Base-by-base conservation (phyloP, 106 monocot genomes). In the Alisma plantagoaquatica region DNA sequence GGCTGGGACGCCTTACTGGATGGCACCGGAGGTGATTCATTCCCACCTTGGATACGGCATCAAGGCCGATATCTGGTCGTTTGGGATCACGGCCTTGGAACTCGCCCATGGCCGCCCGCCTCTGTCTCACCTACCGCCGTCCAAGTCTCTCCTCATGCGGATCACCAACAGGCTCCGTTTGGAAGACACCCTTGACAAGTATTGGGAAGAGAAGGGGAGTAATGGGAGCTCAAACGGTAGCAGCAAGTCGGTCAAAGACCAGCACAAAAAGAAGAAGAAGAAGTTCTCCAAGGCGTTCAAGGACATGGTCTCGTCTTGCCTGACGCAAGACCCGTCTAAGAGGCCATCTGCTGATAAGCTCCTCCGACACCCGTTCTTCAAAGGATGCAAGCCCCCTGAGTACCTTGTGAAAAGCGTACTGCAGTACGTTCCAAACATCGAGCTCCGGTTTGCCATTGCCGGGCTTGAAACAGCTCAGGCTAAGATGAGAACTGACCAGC, bases 1-100 rank as follows among this genome's bases (percentile, higher is more conserved):
- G 63, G 75, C 76, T 19, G 86, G 86, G 3, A 87, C 87, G 2
- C 87, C 87, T 2, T 87, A 81, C 62, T 87, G 87, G 87, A 87
- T 87, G 81, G 87, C 87, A 0, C 87, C 87, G 7, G 87, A 87
- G 68, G 87, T 87, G 33, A 80, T 86, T 35, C 86, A 86, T 67
- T 81, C 86, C 19, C 80, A 74, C 44, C 46, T 64, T 3, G 86
- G 87, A 21, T 87, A 87, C 31, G 81, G 81, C 22, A 64, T 77
- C 52, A 81, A 87, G 61, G 87, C 81, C 17, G 87, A 87, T 51
- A 81, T 87, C 27, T 87, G 87, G 87, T 87, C 87, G 24, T 86
- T 87, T 41, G 87, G 87, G 38, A 81, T 87, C 67, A 87, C 81
- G 11, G 87, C 87, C 2, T 61, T 87, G 25, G 81, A 87, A 65